Conservation (phyloP, 768 basidiomycete genomes). For the Tephrocybe sp. region DNA sequence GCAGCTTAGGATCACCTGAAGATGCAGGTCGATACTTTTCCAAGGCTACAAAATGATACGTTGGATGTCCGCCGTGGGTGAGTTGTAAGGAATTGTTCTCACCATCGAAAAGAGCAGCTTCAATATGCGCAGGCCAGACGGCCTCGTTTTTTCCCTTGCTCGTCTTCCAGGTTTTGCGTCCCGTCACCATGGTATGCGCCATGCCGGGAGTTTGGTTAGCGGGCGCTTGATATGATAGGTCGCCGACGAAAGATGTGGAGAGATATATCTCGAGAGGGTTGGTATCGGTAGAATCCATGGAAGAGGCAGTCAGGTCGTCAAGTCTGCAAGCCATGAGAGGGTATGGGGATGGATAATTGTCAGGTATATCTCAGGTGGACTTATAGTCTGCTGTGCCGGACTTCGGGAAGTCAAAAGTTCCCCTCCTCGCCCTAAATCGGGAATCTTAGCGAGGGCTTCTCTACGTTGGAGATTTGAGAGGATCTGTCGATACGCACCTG, state of each 20-base stretch:
- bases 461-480: constrained; percentile 7
- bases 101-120: constrained; percentile 64
- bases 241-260: constrained; percentile 18
- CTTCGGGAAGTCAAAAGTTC: constrained; percentile 12
- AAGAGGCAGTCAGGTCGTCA: constrained; percentile 2
- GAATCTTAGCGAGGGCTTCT: constrained; percentile 8
- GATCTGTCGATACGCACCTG: constrained; percentile 12
- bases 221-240: constrained; percentile 16
- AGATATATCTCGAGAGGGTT: constrained; percentile 15
- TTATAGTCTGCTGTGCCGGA: constrained; percentile 3
- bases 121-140: constrained; percentile 63
- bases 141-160: constrained; percentile 49
- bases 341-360: background rate
- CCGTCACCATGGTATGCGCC: constrained; percentile 34
- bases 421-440: constrained; percentile 9
- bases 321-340: constrained; percentile 7
- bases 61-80: background rate
- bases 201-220: constrained; percentile 9
- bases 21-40: constrained; percentile 54
- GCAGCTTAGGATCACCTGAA: constrained; percentile 46
- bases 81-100: constrained; percentile 11
- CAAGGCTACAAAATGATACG: constrained; percentile 37
- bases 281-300: constrained; percentile 1
- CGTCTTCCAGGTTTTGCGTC: constrained; percentile 59
- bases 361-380: background rate